Conservation (phyloP, 192 early-diverging fungal species). For the Chytriomyces sp. region DNA sequence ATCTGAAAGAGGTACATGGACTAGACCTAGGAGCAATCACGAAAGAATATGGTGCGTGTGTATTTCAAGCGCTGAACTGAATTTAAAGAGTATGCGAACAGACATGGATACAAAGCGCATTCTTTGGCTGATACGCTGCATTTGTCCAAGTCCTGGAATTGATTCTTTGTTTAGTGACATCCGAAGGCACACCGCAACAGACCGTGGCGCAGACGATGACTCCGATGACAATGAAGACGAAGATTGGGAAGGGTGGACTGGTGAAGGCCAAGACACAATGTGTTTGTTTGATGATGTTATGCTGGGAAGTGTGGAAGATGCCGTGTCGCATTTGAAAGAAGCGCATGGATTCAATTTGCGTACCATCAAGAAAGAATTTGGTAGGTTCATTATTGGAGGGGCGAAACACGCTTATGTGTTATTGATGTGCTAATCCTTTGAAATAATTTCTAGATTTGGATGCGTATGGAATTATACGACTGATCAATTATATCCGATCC, state of each 20-base stretch:
- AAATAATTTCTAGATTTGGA: conserved; percentile 5
- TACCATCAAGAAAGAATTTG: conserved; percentile 40
- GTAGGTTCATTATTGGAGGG: not conserved
- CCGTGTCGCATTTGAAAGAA: conserved; percentile 73
- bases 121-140: no score
- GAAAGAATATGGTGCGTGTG: conserved; percentile 18
- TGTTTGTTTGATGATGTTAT: conserved; percentile 79
- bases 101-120: no score
- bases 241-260: conserved; percentile 67
- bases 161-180: no score
- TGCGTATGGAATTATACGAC: conserved; percentile 67
- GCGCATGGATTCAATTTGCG: conserved; percentile 79
- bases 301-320: conserved; percentile 59
- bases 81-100: conserved; percentile 41
- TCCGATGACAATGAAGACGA: conserved; percentile 55
- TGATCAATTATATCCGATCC: conserved; percentile 83
- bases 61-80: not conserved
- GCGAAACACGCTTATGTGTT: no score
- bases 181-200: no score
- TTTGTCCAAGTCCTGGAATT: no score
- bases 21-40: conserved; percentile 72
- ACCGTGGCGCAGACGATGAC: not conserved
- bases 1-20: conserved; percentile 74
- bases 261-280: conserved; percentile 52
- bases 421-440: no score